Percentiles rank a stretch among this genome's conserved stretches.
These are phyloP conservation scores for Nematodospora anomalae DNA, from an alignment of 1,139 yeast species.

Conservation along the genomic window DNA sequence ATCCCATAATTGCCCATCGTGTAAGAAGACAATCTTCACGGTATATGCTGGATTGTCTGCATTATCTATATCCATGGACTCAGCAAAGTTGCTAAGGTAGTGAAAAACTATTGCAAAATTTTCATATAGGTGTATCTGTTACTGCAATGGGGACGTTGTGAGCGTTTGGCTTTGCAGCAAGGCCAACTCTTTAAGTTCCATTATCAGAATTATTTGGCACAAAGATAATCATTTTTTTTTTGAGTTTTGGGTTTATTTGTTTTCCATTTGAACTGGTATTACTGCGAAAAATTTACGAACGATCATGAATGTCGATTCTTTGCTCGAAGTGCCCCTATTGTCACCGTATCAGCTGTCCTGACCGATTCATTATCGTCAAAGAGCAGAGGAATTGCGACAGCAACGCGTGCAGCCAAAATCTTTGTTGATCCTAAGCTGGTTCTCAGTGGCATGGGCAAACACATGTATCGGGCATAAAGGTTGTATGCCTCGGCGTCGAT, in stretches of 20 bases:
- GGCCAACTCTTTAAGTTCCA: slow-evolving; percentile 46
- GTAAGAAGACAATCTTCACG: slow-evolving; percentile 28
- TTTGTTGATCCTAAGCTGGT: slow-evolving; percentile 51
- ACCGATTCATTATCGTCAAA: slow-evolving; percentile 37
- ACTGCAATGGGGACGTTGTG: slow-evolving; percentile 41
- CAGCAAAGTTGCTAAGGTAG: slow-evolving; percentile 39
- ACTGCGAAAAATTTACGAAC: slow-evolving; percentile 41
- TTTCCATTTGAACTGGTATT: slow-evolving; percentile 42
- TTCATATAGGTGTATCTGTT: slow-evolving; percentile 32
- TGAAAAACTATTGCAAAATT: slow-evolving; percentile 24
- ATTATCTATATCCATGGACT: slow-evolving; percentile 48
- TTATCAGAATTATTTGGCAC: slow-evolving; percentile 43
- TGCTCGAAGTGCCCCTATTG: slow-evolving; percentile 43
- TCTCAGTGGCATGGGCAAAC: slow-evolving; percentile 36
- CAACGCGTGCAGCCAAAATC: slow-evolving; percentile 34
- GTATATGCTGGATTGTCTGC: slow-evolving; percentile 34
- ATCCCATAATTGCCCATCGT: slow-evolving; percentile 50
- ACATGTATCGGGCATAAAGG: too few relatives aligned
- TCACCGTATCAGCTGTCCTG: slow-evolving; percentile 44
- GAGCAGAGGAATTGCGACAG: slow-evolving; percentile 38
- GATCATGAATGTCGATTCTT: slow-evolving; percentile 42
- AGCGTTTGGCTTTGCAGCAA: slow-evolving; percentile 46
- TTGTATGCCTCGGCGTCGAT: slow-evolving; percentile 54
- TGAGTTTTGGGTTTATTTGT: slow-evolving; percentile 32
- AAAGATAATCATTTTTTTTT: slow-evolving; percentile 28